Evolutionary conservation across 305 asterid genomes (phyloP), one percentile per base, ranked within the genome.

Genomic region (Plantago rigida): DNA sequence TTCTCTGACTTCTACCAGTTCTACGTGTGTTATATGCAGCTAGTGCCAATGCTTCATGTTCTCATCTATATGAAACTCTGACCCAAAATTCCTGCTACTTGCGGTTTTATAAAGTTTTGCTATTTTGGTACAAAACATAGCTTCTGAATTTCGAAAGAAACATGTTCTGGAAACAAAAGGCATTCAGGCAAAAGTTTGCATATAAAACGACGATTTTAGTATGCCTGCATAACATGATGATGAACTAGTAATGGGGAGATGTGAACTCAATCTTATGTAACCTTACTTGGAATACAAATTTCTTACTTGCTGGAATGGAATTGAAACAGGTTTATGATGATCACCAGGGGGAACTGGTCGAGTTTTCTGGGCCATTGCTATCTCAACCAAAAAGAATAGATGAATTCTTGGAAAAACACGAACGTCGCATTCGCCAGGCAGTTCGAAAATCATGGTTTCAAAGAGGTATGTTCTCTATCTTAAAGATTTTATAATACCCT

Each of bases 381-480:
- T 76, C 89, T 51, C 99, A 92, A 57, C 71, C 97, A 0, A 79
- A 82, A 9, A 79, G 84, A 76, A 80, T 92, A 17, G 95, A 92
- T 0, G 95, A 92, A 67, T 89, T 92, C 65, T 72, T 92, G 81
- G 87, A 83, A 65, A 92, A 81, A 69, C 94, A 89, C 51, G 99
- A 92, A 68, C 99, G 92, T n/a, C 97, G 85, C 44, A 83, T 92
- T 65, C 96, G 97, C 57, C 97, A 83, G 67, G 95, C 92, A n/a
- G 96, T 86, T 75, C 77, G 94, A 46, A 77, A 94, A 70, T 82
- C 99, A 58, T 92, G 99, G 99, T 85, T 89, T 77, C 99, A 82
- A 69, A 84, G 81, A 82, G 96, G 97, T 92, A 69, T 49, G 65
- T 52, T 51, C 51, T 57, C 13, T 24, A 42, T 67, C 31, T 60